A percentile compares a stretch with the other conserved stretches of the same genome.
These are phyloP conservation scores for Neoboletus magnificus DNA, from an alignment of 768 basidiomycete species.

Conservation along the genomic window DNA sequence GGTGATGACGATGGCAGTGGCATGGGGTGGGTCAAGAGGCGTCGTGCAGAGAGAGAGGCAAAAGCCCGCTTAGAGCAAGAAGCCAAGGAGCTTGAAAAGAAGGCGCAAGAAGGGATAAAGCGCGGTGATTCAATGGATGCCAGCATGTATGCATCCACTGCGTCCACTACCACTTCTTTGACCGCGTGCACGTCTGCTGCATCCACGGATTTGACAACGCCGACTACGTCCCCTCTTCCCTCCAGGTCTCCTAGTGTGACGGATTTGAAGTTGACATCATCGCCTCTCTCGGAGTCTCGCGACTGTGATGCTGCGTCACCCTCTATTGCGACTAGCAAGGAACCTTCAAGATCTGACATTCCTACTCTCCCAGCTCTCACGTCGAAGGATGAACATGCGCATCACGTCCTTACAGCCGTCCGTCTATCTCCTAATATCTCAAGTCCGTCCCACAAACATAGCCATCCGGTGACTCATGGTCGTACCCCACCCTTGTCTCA, in stretches of 20 bases:
- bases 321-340: not conserved
- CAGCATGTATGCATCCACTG: constrained; percentile 20
- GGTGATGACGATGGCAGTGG: constrained; percentile 84
- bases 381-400: constrained; percentile 16
- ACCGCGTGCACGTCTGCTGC: constrained; percentile 19
- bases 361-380: not conserved
- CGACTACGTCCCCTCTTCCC: constrained; percentile 15
- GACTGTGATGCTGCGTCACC: not conserved
- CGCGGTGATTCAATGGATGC: constrained; percentile 24
- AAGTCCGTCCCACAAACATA: constrained; percentile 5
- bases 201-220: constrained; percentile 18
- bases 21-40: constrained; percentile 74
- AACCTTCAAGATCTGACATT: not conserved
- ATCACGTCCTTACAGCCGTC: constrained; percentile 25
- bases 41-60: constrained; percentile 59
- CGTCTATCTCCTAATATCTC: constrained; percentile 20
- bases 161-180: constrained; percentile 24
- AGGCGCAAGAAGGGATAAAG: constrained; percentile 19
- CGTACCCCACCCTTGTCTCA: not conserved
- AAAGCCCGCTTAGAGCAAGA: constrained; percentile 24
- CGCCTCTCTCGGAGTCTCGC: not conserved
- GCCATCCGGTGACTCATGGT: not conserved
- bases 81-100: constrained; percentile 9
- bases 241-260: constrained; percentile 22
- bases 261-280: constrained; percentile 13